phyloP scores from a whole-genome alignment of 208 protist genomes.

The Trypanosoma theileri region DNA sequence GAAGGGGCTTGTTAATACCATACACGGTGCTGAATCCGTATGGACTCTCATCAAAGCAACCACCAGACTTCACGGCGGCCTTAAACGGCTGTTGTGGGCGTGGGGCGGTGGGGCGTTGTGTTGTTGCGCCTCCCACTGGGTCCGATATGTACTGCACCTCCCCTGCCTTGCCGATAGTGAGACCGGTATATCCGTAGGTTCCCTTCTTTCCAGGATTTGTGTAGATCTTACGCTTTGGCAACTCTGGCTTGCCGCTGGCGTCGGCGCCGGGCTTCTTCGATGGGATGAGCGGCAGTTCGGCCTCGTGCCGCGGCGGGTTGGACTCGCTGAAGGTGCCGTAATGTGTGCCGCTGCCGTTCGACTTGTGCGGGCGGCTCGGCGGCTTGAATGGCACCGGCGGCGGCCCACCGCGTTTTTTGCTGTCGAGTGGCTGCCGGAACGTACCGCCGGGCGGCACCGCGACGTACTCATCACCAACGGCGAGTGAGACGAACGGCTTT shows the following conservation, averaged over 20 bases:
- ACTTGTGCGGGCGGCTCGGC: conserved; percentile 61
- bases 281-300: conserved; percentile 73
- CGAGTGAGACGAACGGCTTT: conserved; percentile 68
- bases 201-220: conserved; percentile 89
- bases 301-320: conserved; percentile 71
- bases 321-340: conserved; percentile 88
- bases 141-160: conserved; percentile 86
- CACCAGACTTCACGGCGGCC: conserved; percentile 52
- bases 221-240: conserved; percentile 62
- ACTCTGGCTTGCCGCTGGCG: conserved; percentile 26
- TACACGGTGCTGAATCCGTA: conserved; percentile 85
- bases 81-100: conserved; percentile 49
- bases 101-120: conserved; percentile 30
- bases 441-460: conserved; percentile 42
- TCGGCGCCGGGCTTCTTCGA: conserved; percentile 11
- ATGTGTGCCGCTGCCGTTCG: conserved; percentile 82
- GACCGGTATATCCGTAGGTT: conserved; percentile 84
- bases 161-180: conserved; percentile 72
- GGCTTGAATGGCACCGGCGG: conserved; percentile 53
- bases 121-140: conserved; percentile 46
- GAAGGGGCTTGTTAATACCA: conserved; percentile 69
- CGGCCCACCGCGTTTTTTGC: conserved; percentile 16
- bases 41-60: conserved; percentile 75
- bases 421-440: conserved; percentile 33
- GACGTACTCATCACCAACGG: conserved; percentile 74